Evolutionary conservation across 2,329 filamentous ascomycete genomes (phyloP).

Genomic region (Aspergillaceae sp.): DNA sequence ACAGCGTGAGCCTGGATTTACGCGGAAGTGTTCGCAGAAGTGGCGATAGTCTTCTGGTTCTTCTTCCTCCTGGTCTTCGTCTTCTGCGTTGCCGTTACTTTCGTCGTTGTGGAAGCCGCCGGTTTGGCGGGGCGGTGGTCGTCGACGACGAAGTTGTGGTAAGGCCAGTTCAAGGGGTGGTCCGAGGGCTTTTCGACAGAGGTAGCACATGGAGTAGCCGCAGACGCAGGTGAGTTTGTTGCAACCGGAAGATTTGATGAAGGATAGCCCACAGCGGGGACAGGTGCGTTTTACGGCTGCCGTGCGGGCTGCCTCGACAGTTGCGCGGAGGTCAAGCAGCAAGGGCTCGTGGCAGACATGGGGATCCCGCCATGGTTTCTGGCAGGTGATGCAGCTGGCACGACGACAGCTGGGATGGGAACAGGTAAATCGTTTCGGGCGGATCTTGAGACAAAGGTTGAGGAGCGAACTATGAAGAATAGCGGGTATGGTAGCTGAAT

Average conservation of each 20-base stretch:
- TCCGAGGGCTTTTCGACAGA: slow-evolving; percentile 65
- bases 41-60: slow-evolving; percentile 73
- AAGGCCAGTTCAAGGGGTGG: slow-evolving; percentile 12
- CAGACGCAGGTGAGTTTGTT: slow-evolving; percentile 96
- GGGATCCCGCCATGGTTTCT: slow-evolving; percentile 75
- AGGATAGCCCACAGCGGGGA: slow-evolving; percentile 79
- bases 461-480: slow-evolving; percentile 54
- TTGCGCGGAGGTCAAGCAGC: slow-evolving; percentile 70
- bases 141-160: slow-evolving; percentile 3
- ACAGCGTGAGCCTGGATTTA: slow-evolving; percentile 67
- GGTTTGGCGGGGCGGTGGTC: slow-evolving; percentile 5
- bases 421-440: slow-evolving; percentile 71
- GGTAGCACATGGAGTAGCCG: slow-evolving; percentile 96
- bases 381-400: slow-evolving; percentile 71
- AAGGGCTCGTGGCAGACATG: slow-evolving; percentile 85
- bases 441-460: slow-evolving; percentile 60
- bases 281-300: slow-evolving; percentile 92
- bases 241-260: slow-evolving; percentile 88
- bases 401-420: slow-evolving; percentile 59
- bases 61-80: slow-evolving; percentile 15
- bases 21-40: slow-evolving; percentile 92
- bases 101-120: slow-evolving; percentile 13
- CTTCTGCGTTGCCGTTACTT: slow-evolving; percentile 22
- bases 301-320: slow-evolving; percentile 88
- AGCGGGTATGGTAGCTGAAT: slow-evolving; percentile 39